These are phyloP conservation scores for Zizania palustris DNA, from an alignment of 202 grass and related monocot genomes.

Conservation along the genomic window DNA sequence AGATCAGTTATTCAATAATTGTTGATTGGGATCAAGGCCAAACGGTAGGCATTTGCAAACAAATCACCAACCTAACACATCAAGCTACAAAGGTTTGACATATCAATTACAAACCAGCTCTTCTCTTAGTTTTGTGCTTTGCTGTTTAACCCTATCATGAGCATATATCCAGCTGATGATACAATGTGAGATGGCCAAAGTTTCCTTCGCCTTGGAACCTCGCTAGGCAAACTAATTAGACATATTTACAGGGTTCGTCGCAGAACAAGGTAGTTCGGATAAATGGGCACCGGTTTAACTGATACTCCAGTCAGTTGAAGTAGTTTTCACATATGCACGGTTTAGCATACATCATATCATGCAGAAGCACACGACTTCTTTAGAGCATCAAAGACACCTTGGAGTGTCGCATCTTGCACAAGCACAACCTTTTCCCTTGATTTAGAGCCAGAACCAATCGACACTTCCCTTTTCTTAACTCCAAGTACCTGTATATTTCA, in stretches of 20 bases:
- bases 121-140: not conserved
- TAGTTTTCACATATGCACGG: not conserved
- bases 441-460: constrained; percentile 83
- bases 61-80: not conserved
- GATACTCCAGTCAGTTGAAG: not conserved
- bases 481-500: constrained; percentile 63
- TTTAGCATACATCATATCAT: constrained; percentile 41
- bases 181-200: not conserved
- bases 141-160: not conserved
- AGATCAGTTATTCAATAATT: no score
- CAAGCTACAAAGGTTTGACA: not conserved
- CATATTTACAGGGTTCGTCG: not conserved
- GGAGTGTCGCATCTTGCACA: constrained; percentile 68
- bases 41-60: not conserved
- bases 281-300: not conserved
- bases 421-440: constrained; percentile 91
- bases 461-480: constrained; percentile 90
- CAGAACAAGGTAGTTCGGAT: not conserved
- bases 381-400: constrained; percentile 72
- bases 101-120: not conserved
- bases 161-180: not conserved
- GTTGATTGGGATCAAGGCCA: not conserved
- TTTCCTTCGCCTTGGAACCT: constrained; percentile 5
- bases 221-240: not conserved
- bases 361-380: constrained; percentile 60